Percentiles rank a stretch among this genome's conserved stretches.
Evolutionary conservation across 371 early-diverging fungal genomes (phyloP).

Genomic region (Haplosporangium sp.): DNA sequence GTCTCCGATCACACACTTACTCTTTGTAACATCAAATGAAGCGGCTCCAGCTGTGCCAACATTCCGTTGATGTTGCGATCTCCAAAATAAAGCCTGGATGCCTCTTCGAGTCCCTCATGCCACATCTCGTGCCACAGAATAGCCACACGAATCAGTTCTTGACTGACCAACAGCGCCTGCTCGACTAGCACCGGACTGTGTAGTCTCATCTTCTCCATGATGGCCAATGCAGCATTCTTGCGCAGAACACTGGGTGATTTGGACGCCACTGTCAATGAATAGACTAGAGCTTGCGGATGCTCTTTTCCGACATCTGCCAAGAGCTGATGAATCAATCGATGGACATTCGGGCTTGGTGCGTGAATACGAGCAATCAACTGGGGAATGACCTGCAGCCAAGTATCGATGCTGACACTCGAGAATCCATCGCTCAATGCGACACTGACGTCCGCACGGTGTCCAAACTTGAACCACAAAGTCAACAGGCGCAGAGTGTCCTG

Average conservation of each 20-base stretch:
- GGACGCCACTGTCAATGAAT: slow-evolving; percentile 95
- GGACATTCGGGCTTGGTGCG: slow-evolving; percentile 83
- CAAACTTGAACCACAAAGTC: slow-evolving; percentile 97
- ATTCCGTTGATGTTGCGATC: slow-evolving; percentile 92
- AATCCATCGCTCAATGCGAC: slow-evolving; percentile 90
- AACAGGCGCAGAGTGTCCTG: slow-evolving; percentile 96
- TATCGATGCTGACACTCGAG: slow-evolving; percentile 91
- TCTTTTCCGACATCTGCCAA: slow-evolving; percentile 93
- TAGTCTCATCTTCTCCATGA: slow-evolving; percentile 93
- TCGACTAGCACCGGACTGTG: slow-evolving; percentile 90
- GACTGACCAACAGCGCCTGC: slow-evolving; percentile 94
- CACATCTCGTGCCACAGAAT: slow-evolving; percentile 98
- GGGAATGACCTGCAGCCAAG: slow-evolving; percentile 98
- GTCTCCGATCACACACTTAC: slow-evolving; percentile 38
- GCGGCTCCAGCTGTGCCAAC: slow-evolving; percentile 89
- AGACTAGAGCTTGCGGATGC: slow-evolving; percentile 98
- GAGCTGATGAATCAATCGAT: slow-evolving; percentile 89
- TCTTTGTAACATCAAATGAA: slow-evolving; percentile 91
- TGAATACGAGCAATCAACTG: slow-evolving; percentile 98
- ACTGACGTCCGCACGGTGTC: slow-evolving; percentile 88
- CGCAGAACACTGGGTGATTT: slow-evolving; percentile 87
- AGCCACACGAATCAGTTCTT: slow-evolving; percentile 97
- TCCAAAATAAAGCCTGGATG: slow-evolving; percentile 88
- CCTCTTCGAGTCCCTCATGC: slow-evolving; percentile 96
- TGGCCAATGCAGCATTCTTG: slow-evolving; percentile 86